Percentiles rank a stretch among this genome's conserved stretches.
Conservation (phyloP, 2,329 filamentous ascomycete species). For the Claviceps sp. region DNA sequence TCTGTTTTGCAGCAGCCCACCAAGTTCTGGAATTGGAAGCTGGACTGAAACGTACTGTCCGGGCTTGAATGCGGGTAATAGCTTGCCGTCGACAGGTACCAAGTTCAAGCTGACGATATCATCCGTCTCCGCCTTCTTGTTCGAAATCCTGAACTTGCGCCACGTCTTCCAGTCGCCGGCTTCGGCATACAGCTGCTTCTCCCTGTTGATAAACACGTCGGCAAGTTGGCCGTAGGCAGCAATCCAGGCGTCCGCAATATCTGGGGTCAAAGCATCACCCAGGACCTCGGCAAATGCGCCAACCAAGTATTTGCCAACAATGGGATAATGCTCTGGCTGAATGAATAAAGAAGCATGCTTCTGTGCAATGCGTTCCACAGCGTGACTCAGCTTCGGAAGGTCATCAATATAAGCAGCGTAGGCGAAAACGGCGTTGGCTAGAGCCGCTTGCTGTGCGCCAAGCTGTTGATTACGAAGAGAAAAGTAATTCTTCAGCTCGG, state of each 20-base stretch:
- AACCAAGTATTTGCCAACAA: slow-evolving; percentile 57
- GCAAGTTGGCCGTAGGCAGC: slow-evolving; percentile 60
- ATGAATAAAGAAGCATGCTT: slow-evolving; percentile 65
- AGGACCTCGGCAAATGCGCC: slow-evolving; percentile 54
- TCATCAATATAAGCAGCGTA: slow-evolving; percentile 64
- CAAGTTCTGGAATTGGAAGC: slow-evolving; percentile 43
- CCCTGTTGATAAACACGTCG: slow-evolving; percentile 53
- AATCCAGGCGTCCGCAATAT: slow-evolving; percentile 57
- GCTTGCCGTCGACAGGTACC: slow-evolving; percentile 40
- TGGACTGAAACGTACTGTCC: slow-evolving; percentile 63
- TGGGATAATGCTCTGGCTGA: slow-evolving; percentile 52
- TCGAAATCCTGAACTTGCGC: slow-evolving; percentile 40
- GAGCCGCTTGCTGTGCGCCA: slow-evolving; percentile 54
- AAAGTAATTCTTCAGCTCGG: slow-evolving; percentile 56
- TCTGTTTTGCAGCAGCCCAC: slow-evolving; percentile 50
- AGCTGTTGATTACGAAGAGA: slow-evolving; percentile 55
- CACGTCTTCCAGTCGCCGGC: slow-evolving; percentile 31
- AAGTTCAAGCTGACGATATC: slow-evolving; percentile 59
- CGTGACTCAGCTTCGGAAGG: slow-evolving; percentile 41
- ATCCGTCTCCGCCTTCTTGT: slow-evolving; percentile 46
- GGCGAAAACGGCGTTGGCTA: slow-evolving; percentile 55
- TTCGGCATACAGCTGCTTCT: slow-evolving; percentile 46
- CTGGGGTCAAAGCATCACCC: slow-evolving; percentile 51
- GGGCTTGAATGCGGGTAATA: slow-evolving; percentile 48
- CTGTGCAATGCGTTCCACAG: slow-evolving; percentile 56